A percentile compares a stretch with the other conserved stretches of the same genome.
These are phyloP conservation scores for Calocybe gambosa DNA, from an alignment of 1,284 basidiomycete species.

Conservation along the genomic window DNA sequence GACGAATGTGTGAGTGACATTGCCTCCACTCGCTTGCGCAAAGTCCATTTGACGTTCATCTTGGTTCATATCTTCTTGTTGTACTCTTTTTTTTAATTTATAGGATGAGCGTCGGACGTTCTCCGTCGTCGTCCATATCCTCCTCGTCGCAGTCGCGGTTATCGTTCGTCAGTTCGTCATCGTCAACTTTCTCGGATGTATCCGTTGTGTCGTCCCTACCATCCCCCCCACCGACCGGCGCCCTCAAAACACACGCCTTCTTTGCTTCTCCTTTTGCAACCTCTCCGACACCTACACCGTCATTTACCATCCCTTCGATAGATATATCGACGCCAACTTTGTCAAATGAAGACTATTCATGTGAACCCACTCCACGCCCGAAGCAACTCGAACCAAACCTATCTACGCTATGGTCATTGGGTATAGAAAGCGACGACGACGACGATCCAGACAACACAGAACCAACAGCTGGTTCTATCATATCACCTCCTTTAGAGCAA, in stretches of 20 bases:
- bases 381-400: conserved; percentile 18
- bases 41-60: too few species aligned
- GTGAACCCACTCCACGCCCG: conserved; percentile 23
- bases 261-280: conserved; percentile 38
- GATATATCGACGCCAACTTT: conserved; percentile 20
- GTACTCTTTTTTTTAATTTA: not conserved
- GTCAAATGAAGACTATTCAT: conserved; percentile 7
- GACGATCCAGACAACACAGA: not conserved
- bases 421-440: not conserved
- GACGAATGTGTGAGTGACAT: not conserved
- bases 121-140: conserved; percentile 20
- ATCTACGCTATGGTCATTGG: not conserved
- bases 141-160: conserved; percentile 15
- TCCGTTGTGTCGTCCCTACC: conserved; percentile 17
- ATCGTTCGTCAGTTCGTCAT: conserved; percentile 25
- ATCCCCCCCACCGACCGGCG: conserved; percentile 21
- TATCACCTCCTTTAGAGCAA: conserved; percentile 3
- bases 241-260: conserved; percentile 36
- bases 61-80: not conserved
- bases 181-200: conserved; percentile 30
- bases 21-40: too few species aligned
- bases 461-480: conserved; percentile 7
- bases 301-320: conserved; percentile 20
- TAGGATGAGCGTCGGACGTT: not conserved
- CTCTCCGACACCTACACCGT: conserved; percentile 17